Percentiles rank a stretch among this genome's conserved stretches.
phyloP scores from a whole-genome alignment of 2,329 filamentous ascomycete species.

The Cercospora beticola region DNA sequence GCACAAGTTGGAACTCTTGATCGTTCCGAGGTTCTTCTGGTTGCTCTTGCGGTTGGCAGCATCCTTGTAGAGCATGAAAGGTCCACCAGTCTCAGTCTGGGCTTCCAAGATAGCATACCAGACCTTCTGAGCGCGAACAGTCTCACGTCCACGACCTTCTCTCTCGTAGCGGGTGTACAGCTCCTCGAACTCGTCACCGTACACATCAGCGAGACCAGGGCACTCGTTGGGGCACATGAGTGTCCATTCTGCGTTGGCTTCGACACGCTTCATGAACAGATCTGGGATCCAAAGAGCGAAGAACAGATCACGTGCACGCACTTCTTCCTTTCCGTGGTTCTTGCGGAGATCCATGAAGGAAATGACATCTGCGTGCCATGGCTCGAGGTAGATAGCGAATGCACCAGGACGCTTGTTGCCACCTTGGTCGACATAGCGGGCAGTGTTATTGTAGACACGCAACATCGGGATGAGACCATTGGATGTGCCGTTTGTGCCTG shows the following conservation, averaged over 20 bases:
- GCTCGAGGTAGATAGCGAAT: slow-evolving; percentile 98
- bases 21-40: slow-evolving; percentile 99
- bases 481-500: slow-evolving; percentile 95
- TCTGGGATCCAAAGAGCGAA: slow-evolving; percentile 98
- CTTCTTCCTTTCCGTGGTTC: slow-evolving; percentile 99
- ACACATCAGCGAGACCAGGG: slow-evolving; percentile 90
- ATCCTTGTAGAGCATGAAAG: slow-evolving; percentile 99
- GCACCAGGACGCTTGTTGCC: slow-evolving; percentile 98
- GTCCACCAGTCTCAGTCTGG: slow-evolving; percentile 97
- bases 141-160: slow-evolving; percentile 83
- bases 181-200: slow-evolving; percentile 94
- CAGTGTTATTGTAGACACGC: slow-evolving; percentile 98
- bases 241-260: slow-evolving; percentile 95
- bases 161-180: slow-evolving; percentile 88
- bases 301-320: slow-evolving; percentile 95
- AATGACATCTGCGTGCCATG: slow-evolving; percentile 97
- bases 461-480: slow-evolving; percentile 98
- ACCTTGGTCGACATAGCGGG: slow-evolving; percentile 96
- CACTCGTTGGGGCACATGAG: slow-evolving; percentile 98
- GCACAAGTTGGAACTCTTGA: slow-evolving; percentile 97
- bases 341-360: slow-evolving; percentile 97
- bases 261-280: slow-evolving; percentile 99
- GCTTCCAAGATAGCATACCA: slow-evolving; percentile 99
- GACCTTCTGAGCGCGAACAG: slow-evolving; percentile 95
- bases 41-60: slow-evolving; percentile 98